Base-by-base conservation (phyloP, 352 stramenopile species). In the Globisporangium splendens region DNA sequence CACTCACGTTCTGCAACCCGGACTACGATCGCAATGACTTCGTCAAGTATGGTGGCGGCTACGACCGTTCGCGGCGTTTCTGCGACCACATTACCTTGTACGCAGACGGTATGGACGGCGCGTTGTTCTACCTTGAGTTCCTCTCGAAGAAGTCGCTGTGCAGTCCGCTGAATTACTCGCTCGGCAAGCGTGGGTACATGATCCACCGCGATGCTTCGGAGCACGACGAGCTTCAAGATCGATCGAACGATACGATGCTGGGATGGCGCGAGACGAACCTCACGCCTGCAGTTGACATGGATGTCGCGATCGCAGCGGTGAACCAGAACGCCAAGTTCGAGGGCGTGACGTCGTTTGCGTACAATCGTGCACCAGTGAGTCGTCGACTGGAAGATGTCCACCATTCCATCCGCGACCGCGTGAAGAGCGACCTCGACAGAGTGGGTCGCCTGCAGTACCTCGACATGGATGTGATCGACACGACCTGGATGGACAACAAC, bases 401-500 rank as follows among this genome's bases (percentile, higher is more conserved):
- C 64, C 46, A 18, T 38, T 35, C 7, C 62, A 62, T 35, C 56
- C 64, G 21, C 65, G 63, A 46, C 15, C 63, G 38, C 21, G 42
- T 17, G 33, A 61, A 56, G 24, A 14, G 44, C 24, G 39, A 51
- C 6, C 22, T 35, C 18, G 50, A 68, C 24, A 50, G 21, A n/a
- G 46, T 47, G n/a, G 53, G 8, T 11, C 41, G 55, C 17, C 43
- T 44, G 38, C 38, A 56, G 17, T 87, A 77, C 56, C 55, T 91
- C 3, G 78, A 91, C 62, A 68, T 86, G 42, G 83, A 92, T 60
- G 80, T 86, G 22, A 86, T 92, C 42, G 80, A 92, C 56, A 92
- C 77, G n/a, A 90, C 83, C 5, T 82, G 69, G 61, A 79, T 92
- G 54, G 83, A 92, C 60, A 78, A 82, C 42, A 92, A 92, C 52